Base-by-base conservation (phyloP, 164 flowering plant genomes). In the Stephania japonica region DNA sequence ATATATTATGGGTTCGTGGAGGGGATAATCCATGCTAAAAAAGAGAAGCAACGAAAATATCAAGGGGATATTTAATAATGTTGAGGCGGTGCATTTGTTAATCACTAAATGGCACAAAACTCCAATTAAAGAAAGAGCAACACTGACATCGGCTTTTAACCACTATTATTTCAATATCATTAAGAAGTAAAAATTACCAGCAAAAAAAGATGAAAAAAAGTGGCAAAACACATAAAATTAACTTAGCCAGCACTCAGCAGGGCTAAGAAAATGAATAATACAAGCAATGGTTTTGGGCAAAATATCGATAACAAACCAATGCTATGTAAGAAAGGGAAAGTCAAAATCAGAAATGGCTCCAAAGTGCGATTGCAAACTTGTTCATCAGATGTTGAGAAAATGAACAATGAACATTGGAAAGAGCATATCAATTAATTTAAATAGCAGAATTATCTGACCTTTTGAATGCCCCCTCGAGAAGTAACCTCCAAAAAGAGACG, bases 401-500 rank as follows among this genome's bases (percentile, higher is more conserved):
- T 13, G 14, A 44, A 44, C 50, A 9, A 44, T 13, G 14, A 44
- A 44, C 50, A 44, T 44, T 8, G 14, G 50, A 9, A 9, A 6
- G 10, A 44, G 10, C 14, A 8, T 44, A 44, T 44, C 50, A 44
- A 9, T 43, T 43, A 7, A 44, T 9, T 16, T 1, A 47, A 47
- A 47, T 47, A 47, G 16, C 13, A 47, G 16, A 47, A 47, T 47
- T 53, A 41, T 65, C 68, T 65, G 70, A 91, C 99, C 96, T 87
- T 90, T 70, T 87, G 89, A 78, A 94, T 78, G 43, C 99, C 97
- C 71, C 99, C 97, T 72, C 97, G 93, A 75, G 91, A 82, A 75
- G 99, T 94, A 32, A 91, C 97, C 84, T 94, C 97, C 65, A 92
- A 85, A 80, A 94, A 94, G 67, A 94, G 93, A 16, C 84, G 88